These are phyloP conservation scores for Xanthoconium separans DNA, from an alignment of 1,284 basidiomycete species.

Conservation along the genomic window DNA sequence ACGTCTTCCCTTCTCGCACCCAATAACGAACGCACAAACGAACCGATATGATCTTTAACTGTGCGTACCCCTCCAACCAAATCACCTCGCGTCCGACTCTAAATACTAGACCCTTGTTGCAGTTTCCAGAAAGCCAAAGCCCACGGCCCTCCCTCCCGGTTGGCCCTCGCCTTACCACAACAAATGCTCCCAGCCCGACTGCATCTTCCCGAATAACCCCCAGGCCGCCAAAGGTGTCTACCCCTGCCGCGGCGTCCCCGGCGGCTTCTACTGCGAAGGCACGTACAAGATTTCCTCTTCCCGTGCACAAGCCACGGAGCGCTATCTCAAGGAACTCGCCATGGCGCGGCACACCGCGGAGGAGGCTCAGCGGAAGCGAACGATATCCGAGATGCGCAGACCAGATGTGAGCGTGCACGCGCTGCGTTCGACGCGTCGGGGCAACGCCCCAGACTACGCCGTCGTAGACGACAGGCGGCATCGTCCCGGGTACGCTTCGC, in stretches of 20 bases:
- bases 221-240: conserved; percentile 38
- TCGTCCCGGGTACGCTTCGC: background rate
- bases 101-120: background rate
- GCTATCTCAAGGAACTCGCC: conserved; percentile 29
- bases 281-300: conserved; percentile 36
- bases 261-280: conserved; percentile 36
- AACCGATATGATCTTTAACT: conserved; percentile 29
- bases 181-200: conserved; percentile 37
- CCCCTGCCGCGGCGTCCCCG: conserved; percentile 33
- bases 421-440: conserved; percentile 13
- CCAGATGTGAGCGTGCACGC: conserved; percentile 17
- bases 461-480: conserved; percentile 5
- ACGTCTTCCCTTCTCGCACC: background rate
- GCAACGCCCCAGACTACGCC: conserved; percentile 5
- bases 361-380: conserved; percentile 26
- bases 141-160: conserved; percentile 27
- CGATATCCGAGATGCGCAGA: conserved; percentile 24
- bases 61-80: conserved; percentile 18
- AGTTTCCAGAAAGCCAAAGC: conserved; percentile 32
- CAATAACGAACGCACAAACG: conserved; percentile 11
- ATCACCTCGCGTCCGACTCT: background rate
- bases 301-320: conserved; percentile 35
- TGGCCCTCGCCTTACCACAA: conserved; percentile 43
- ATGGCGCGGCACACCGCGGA: conserved; percentile 23
- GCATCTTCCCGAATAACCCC: conserved; percentile 37